Percentiles rank a stretch among this genome's conserved stretches.
phyloP scores from a whole-genome alignment of 2,329 filamentous ascomycete genomes.

The Calonectria pauciramosa region DNA sequence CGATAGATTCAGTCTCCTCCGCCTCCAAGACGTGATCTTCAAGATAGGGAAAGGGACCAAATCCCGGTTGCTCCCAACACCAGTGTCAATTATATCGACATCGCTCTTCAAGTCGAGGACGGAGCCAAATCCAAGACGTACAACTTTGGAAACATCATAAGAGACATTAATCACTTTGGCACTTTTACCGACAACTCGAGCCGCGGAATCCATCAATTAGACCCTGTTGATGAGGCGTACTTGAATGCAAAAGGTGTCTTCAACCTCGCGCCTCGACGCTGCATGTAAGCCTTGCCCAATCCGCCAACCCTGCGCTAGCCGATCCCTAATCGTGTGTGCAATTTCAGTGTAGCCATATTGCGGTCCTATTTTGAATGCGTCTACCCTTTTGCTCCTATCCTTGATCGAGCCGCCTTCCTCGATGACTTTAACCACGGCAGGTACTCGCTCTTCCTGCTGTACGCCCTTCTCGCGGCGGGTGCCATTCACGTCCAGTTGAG shows the following conservation, averaged over 20 bases:
- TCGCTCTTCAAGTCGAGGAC: not conserved
- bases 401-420: not conserved
- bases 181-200: not conserved
- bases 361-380: not conserved
- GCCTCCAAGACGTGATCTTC: not conserved
- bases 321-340: not conserved
- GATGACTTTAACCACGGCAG: not conserved
- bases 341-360: not conserved
- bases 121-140: not conserved
- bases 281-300: not conserved
- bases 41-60: not conserved
- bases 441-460: not conserved
- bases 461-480: not conserved
- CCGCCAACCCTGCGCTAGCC: not conserved
- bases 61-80: not conserved
- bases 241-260: not conserved
- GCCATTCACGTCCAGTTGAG: not conserved
- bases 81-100: not conserved
- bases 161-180: not conserved
- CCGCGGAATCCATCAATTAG: not conserved
- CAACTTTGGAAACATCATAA: not conserved
- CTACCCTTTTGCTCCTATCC: not conserved
- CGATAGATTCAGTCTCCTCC: not conserved
- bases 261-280: not conserved
- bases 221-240: not conserved